Evolutionary conservation across 371 early-diverging fungal genomes (phyloP), one percentile per base, ranked within the genome.

Genomic region (Nematocida major): DNA sequence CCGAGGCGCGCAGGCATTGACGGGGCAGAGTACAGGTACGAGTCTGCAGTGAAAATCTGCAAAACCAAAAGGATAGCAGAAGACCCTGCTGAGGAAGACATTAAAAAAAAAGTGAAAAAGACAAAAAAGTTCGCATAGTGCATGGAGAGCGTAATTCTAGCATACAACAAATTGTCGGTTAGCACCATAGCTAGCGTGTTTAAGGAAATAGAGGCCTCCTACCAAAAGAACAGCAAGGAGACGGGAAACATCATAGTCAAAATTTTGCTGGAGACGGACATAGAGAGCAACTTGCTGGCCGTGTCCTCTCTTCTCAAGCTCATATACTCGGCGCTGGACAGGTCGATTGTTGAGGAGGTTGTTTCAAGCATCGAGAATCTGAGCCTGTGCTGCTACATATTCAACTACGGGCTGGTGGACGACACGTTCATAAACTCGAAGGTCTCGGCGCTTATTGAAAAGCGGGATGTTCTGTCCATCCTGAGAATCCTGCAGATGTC

Each of bases 271-370:
- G 15, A 40, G 18, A 26, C 62, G 42, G 45, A 73, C 4, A 39
- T 65, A 34, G 54, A 63, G 28, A 26, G 36, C 20, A 73, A 73
- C 34, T 26, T 61, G 20, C 47, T 73, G 4, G 63, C 61, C n/a
- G 26, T 73, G 15, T 22, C 76, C n/a, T 73, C 76, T 18, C n/a
- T 73, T 22, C 53, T 73, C n/a, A 63, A 62, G 57, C 62, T 73
- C 26, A 43, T 73, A 28, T 34, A 73, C 49, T 61, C 76, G 4
- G 62, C 34, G n/a, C 38, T 73, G 28, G 76, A 73, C 30, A 50
- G 18, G 24, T n/a, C 13, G 65, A 63, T 63, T n/a, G 54, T 63
- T 50, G 42, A 26, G 7, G 36, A 65, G 39, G 28, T 73, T 7
- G 24, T 68, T n/a, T 9, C 45, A 22, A 59, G 42, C 18, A 18